These are phyloP conservation scores for Diospyros kaki DNA, from an alignment of 148 eudicot genomes.

Conservation along the genomic window DNA sequence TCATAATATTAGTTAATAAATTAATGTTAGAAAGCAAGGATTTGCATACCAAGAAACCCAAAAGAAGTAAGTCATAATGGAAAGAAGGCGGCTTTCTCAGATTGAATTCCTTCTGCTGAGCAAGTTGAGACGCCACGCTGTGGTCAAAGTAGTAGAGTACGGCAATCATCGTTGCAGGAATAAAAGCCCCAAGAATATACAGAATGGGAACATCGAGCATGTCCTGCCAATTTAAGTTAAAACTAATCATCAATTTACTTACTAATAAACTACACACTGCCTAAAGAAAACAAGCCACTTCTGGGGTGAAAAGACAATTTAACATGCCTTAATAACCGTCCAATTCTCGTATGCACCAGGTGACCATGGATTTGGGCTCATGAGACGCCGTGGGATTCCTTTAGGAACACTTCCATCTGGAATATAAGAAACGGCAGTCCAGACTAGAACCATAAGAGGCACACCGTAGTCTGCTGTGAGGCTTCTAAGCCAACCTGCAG, in stretches of 20 bases:
- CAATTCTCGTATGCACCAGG: constrained; percentile 91
- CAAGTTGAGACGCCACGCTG: constrained; percentile 93
- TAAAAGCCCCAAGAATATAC: constrained; percentile 79
- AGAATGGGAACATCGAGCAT: constrained; percentile 77
- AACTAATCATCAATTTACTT: neutral
- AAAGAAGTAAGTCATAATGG: constrained; percentile 85
- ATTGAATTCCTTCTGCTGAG: constrained; percentile 92
- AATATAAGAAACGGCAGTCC: constrained; percentile 79
- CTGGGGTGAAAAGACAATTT: neutral
- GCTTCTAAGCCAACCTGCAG: constrained; percentile 74
- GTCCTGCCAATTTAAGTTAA: constrained; percentile 45
- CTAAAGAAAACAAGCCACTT: neutral
- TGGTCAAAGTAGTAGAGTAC: constrained; percentile 93
- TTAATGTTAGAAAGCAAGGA: neutral
- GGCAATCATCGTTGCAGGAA: constrained; percentile 95
- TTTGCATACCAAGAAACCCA: constrained; percentile 69
- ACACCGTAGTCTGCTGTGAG: constrained; percentile 90
- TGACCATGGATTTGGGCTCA: constrained; percentile 95
- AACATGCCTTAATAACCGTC: constrained; percentile 70
- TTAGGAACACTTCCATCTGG: constrained; percentile 68
- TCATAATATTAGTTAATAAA: no score
- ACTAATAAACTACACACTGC: neutral
- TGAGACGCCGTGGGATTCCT: constrained; percentile 79
- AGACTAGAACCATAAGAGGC: constrained; percentile 81
- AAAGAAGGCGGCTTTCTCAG: constrained; percentile 76